These are phyloP conservation scores for Fomitopsis schrenkii DNA, from an alignment of 1,284 basidiomycete genomes.

Conservation along the genomic window DNA sequence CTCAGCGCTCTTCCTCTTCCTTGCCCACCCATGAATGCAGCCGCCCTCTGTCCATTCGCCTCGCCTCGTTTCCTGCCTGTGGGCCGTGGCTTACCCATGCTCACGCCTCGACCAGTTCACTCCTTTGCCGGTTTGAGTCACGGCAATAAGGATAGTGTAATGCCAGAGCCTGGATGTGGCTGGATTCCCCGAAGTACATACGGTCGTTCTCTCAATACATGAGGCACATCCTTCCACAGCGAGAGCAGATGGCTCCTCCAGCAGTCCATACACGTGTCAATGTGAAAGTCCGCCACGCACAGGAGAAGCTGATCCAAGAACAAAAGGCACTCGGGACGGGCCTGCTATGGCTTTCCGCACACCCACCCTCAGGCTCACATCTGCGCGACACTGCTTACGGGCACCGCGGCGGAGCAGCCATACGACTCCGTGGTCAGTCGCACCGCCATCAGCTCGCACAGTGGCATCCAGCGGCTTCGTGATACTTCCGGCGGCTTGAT, in stretches of 20 bases:
- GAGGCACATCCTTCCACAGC: not conserved
- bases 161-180: not conserved
- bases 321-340: not conserved
- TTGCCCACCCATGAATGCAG: not conserved
- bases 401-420: conserved; percentile 13
- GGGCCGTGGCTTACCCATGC: not conserved
- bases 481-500: conserved; percentile 19
- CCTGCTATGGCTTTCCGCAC: not conserved
- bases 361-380: not conserved
- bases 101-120: not conserved
- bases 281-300: not conserved
- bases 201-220: not conserved
- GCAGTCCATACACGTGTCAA: not conserved
- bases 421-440: conserved; percentile 24
- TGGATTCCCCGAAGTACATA: not conserved
- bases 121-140: not conserved
- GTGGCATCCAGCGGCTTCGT: conserved; percentile 16
- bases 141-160: not conserved
- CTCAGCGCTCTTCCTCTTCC: not conserved
- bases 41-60: not conserved
- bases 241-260: not conserved
- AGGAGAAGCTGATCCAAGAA: not conserved
- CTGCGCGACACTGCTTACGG: conserved; percentile 10
- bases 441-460: conserved; percentile 22
- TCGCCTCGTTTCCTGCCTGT: not conserved